Conservation (phyloP, 371 early-diverging fungal species). For the Umbelopsis sp. region DNA sequence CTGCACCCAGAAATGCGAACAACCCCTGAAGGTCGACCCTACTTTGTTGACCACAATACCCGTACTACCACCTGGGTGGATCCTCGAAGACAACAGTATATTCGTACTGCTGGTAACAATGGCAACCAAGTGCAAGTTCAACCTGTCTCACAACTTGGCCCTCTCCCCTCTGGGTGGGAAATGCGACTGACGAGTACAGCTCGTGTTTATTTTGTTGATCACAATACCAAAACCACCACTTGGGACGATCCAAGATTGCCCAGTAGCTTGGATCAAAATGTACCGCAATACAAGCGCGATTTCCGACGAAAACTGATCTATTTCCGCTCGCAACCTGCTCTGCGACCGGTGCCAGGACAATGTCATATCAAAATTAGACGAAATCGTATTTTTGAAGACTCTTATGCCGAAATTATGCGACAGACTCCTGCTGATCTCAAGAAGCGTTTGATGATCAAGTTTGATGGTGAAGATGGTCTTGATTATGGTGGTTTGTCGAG, state of each 20-base stretch:
- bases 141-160: slow-evolving; percentile 69
- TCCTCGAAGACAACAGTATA: slow-evolving; percentile 64
- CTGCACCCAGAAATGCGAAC: slow-evolving; percentile 46
- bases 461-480: slow-evolving; percentile 92
- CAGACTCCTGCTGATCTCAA: slow-evolving; percentile 76
- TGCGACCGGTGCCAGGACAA: slow-evolving; percentile 78
- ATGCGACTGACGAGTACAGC: slow-evolving; percentile 88
- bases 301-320: slow-evolving; percentile 89
- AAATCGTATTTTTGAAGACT: slow-evolving; percentile 82
- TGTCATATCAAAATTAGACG: slow-evolving; percentile 83
- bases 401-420: slow-evolving; percentile 84
- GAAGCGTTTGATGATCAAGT: slow-evolving; percentile 91
- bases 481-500: slow-evolving; percentile 93
- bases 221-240: slow-evolving; percentile 80
- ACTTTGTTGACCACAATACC: slow-evolving; percentile 92
- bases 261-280: slow-evolving; percentile 81
- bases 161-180: slow-evolving; percentile 89
- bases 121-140: slow-evolving; percentile 54
- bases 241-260: slow-evolving; percentile 93
- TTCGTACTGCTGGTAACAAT: slow-evolving; percentile 17
- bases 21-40: slow-evolving; percentile 86
- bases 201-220: slow-evolving; percentile 85
- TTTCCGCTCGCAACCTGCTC: slow-evolving; percentile 84
- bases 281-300: slow-evolving; percentile 93
- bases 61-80: slow-evolving; percentile 92